A percentile compares a stretch with the other conserved stretches of the same genome.
These are phyloP conservation scores for Agaricus blazei DNA, from an alignment of 768 basidiomycete genomes.

Conservation along the genomic window DNA sequence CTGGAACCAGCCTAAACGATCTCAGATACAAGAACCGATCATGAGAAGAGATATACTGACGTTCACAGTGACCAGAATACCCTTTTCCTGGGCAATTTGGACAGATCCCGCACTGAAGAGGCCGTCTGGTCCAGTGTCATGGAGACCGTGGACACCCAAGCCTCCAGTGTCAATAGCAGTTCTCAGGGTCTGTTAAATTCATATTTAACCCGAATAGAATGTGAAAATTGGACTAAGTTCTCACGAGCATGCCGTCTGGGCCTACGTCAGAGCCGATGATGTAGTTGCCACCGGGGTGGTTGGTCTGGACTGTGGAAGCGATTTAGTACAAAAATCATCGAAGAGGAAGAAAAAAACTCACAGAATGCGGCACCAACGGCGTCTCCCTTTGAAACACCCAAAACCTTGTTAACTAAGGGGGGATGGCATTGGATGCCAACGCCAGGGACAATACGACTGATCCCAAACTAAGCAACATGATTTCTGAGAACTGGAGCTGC, in stretches of 20 bases:
- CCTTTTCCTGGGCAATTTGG: constrained; percentile 27
- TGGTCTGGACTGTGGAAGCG: constrained; percentile 37
- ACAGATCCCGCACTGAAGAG: constrained; percentile 38
- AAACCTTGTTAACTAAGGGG: neutral
- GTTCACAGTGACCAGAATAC: constrained; percentile 32
- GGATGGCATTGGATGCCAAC: neutral
- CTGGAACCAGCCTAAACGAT: constrained; percentile 40
- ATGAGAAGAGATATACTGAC: constrained; percentile 15
- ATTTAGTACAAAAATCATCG: neutral
- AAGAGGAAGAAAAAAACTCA: constrained; percentile 6
- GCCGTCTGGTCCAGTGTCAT: constrained; percentile 27
- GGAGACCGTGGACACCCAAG: constrained; percentile 29
- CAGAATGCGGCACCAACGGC: constrained; percentile 26
- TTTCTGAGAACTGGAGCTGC: neutral
- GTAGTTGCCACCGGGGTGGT: constrained; percentile 40
- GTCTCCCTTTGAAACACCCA: neutral
- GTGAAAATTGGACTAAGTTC: constrained; percentile 13
- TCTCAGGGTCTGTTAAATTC: constrained; percentile 19
- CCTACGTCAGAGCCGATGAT: constrained; percentile 37
- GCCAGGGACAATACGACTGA: neutral
- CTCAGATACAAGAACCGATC: neutral
- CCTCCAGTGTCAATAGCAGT: constrained; percentile 28
- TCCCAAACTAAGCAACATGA: neutral
- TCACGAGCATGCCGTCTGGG: constrained; percentile 36
- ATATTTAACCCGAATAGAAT: neutral